Base-by-base conservation (phyloP, 2,329 filamentous ascomycete genomes). In the Myrmaecium sp. region DNA sequence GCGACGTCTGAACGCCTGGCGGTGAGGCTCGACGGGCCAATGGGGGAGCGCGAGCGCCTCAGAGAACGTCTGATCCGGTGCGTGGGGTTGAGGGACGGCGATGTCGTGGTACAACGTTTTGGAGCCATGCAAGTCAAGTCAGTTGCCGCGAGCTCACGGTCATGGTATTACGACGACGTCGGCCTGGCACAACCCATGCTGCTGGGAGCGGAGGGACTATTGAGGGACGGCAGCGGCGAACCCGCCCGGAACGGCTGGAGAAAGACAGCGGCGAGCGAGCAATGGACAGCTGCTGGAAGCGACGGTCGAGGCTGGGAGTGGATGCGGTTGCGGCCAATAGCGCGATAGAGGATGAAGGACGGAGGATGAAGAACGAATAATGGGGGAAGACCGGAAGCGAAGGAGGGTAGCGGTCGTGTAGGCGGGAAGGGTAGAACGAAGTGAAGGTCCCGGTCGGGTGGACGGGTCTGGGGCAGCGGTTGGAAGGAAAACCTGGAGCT, bases 81-180 rank as follows among this genome's bases (percentile, higher is more conserved):
- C 41, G 36, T 44, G 51, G 44, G 45, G 47, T 46, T 52, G 49
- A n/a, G n/a, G 46, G 41, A 44, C 36, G 47, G 40, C 41, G 39
- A 39, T 41, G 48, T 34, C 27, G 51, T 52, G 38, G 33, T 43
- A 49, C 45, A 38, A 38, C 30, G 38, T n/a, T 43, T 36, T 39
- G 45, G 44, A 40, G 41, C 41, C 37, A 47, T 46, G 49, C 38
- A 47, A 42, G n/a, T n/a, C 40, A 41, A 40, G 34, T 43, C 42
- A 41, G 40, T 44, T 40, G 21, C 18, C 17, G 16, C 18, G n/a
- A 12, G 11, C 30, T 29, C 27, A 25, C 25, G 25, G 25, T 32
- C 32, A 34, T 34, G 29, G 21, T 26, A 27, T 26, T 30, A 26
- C 22, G 38, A 46, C 36, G 39, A 36, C 34, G 34, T 34, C 45